A percentile compares a stretch with the other conserved stretches of the same genome.
phyloP scores from a whole-genome alignment of 1,284 basidiomycete genomes.

The Mixia osmundae region DNA sequence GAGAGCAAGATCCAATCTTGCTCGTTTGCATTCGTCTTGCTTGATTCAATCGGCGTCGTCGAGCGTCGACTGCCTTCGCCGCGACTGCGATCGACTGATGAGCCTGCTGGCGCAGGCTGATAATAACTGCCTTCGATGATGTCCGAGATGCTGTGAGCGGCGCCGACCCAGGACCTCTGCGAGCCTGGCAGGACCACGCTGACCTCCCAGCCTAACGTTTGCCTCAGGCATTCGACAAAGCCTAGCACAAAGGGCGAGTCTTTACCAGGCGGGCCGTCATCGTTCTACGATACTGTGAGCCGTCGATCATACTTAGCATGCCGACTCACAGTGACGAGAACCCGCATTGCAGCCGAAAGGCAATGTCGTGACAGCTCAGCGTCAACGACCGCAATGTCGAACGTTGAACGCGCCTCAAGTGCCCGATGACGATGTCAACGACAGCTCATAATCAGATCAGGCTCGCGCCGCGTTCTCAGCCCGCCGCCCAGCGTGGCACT shows the following conservation, averaged over 20 bases:
- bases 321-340: too few relatives aligned
- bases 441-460: too few relatives aligned
- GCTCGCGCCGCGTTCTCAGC: too few relatives aligned
- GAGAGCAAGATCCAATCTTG: constrained; percentile 52
- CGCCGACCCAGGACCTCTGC: constrained; percentile 78
- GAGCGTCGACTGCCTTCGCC: neutral
- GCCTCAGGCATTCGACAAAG: constrained; percentile 42
- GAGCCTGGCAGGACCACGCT: constrained; percentile 70
- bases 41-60: constrained; percentile 35
- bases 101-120: neutral
- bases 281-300: too few relatives aligned
- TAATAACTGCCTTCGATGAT: neutral
- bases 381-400: too few relatives aligned
- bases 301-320: too few relatives aligned
- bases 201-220: constrained; percentile 41
- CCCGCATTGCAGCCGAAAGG: too few relatives aligned
- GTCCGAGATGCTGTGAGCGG: neutral
- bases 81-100: neutral
- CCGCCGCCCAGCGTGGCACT: too few relatives aligned
- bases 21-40: constrained; percentile 38
- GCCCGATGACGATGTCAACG: too few relatives aligned
- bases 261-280: constrained; percentile 29
- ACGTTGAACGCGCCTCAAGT: too few relatives aligned
- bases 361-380: too few relatives aligned
- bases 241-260: constrained; percentile 66